phyloP scores from a whole-genome alignment of 2,329 filamentous ascomycete genomes.

The Fusarium xylarioides region DNA sequence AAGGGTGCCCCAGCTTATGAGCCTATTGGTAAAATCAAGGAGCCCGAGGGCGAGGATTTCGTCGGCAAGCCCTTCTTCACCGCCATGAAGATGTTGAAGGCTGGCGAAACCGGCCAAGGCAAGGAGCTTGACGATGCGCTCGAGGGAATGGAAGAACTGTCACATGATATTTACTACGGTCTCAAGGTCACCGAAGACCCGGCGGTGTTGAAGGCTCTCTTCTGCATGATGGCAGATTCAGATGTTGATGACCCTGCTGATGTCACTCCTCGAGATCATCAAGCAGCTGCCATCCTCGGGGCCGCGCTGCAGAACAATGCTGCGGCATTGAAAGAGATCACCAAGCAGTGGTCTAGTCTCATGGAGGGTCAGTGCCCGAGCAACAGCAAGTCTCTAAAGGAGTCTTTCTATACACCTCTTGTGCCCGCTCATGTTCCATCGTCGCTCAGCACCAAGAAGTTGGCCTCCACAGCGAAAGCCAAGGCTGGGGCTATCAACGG shows the following conservation, averaged over 20 bases:
- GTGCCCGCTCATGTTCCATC: constrained; percentile 43
- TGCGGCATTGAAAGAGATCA: constrained; percentile 63
- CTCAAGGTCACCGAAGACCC: constrained; percentile 67
- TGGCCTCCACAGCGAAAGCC: constrained; percentile 47
- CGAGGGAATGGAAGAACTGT: constrained; percentile 67
- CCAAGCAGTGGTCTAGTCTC: constrained; percentile 57
- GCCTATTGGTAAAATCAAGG: constrained; percentile 64
- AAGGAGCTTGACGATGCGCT: constrained; percentile 60
- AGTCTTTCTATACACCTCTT: constrained; percentile 54
- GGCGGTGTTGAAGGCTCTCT: constrained; percentile 61
- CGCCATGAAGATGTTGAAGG: constrained; percentile 61
- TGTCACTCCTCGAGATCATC: constrained; percentile 54
- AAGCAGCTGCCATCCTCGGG: constrained; percentile 66
- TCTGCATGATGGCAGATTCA: constrained; percentile 61
- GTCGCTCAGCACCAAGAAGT: constrained; percentile 35
- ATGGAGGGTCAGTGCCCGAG: constrained; percentile 51
- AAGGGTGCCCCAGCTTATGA: constrained; percentile 66
- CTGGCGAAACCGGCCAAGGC: constrained; percentile 45
- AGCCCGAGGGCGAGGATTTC: constrained; percentile 51
- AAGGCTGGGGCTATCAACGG: constrained; percentile 63
- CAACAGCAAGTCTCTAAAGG: constrained; percentile 44
- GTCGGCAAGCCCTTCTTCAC: constrained; percentile 47
- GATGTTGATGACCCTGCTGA: constrained; percentile 39
- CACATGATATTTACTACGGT: constrained; percentile 76
- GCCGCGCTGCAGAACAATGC: constrained; percentile 72